A percentile compares a stretch with the other conserved stretches of the same genome.
Evolutionary conservation across 352 stramenopile genomes (phyloP).

Genomic region (Phytophthora fragariaefolia): DNA sequence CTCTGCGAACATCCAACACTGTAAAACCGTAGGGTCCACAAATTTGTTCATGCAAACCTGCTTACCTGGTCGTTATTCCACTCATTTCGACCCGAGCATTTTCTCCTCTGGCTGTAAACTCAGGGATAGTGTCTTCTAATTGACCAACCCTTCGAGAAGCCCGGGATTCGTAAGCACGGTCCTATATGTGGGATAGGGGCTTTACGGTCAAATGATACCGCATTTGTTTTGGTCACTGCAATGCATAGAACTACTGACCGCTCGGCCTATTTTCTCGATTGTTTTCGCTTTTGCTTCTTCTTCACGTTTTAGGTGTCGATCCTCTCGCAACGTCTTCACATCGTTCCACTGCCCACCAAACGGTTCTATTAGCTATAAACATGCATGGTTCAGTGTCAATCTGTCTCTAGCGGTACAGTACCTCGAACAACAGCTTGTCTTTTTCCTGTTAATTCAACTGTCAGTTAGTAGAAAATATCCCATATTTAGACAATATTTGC

Average conservation of each 20-base stretch:
- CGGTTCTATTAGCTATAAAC: no score
- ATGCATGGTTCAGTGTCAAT: no score
- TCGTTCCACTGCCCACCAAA: conserved; percentile 63
- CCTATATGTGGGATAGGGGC: conserved; percentile 30
- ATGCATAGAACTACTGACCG: conserved; percentile 29
- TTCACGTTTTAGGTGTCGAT: conserved; percentile 29
- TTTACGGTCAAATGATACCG: no score
- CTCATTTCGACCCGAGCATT: conserved; percentile 74
- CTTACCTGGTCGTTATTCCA: conserved; percentile 79
- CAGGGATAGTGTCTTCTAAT: conserved; percentile 58
- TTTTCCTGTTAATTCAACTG: conserved; percentile 32
- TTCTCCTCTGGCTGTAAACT: conserved; percentile 65
- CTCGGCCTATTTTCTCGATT: conserved; percentile 45
- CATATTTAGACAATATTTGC: not conserved
- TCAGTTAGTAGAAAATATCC: not conserved
- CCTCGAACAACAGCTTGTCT: conserved; percentile 46
- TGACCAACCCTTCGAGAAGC: conserved; percentile 60
- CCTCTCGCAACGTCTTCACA: conserved; percentile 43
- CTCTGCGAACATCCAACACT: conserved; percentile 34
- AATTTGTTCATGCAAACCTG: not conserved
- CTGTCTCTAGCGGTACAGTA: no score
- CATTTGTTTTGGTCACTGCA: no score
- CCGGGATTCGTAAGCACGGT: conserved; percentile 57
- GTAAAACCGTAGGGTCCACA: not conserved
- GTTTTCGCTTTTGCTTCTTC: conserved; percentile 41